A percentile compares a stretch with the other conserved stretches of the same genome.
These are phyloP conservation scores for Debaryomyces subglobosus DNA, from an alignment of 1,139 yeast species.

Conservation along the genomic window DNA sequence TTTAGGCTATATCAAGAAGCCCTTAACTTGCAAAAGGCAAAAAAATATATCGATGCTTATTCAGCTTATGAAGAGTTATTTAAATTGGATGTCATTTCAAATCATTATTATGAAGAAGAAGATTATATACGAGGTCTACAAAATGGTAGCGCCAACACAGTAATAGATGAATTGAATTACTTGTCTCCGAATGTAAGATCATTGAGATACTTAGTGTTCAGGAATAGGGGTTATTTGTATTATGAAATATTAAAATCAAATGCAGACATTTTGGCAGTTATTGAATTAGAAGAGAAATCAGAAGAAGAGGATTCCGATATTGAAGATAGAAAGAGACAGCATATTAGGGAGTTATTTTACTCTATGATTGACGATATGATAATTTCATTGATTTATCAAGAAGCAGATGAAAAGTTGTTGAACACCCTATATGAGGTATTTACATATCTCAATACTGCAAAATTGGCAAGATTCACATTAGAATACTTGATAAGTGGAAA, in stretches of 20 bases:
- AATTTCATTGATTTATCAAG: constrained; percentile 59
- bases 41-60: constrained; percentile 53
- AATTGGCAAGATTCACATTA: constrained; percentile 61
- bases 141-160: constrained; percentile 35
- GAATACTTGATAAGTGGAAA: constrained; percentile 62
- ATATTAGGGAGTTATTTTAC: constrained; percentile 34
- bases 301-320: constrained; percentile 9
- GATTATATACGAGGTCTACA: constrained; percentile 44
- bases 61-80: constrained; percentile 64
- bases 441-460: constrained; percentile 45
- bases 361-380: constrained; percentile 59
- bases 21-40: constrained; percentile 57
- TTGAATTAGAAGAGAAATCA: constrained; percentile 11
- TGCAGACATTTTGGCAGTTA: constrained; percentile 8
- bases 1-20: constrained; percentile 76
- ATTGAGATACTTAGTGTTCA: constrained; percentile 72
- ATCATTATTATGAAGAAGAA: constrained; percentile 49
- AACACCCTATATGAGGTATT: constrained; percentile 53
- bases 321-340: constrained; percentile 13
- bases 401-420: constrained; percentile 60
- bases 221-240: constrained; percentile 79
- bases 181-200: constrained; percentile 73
- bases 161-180: constrained; percentile 46
- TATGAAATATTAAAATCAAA: constrained; percentile 45
- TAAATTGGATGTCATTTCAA: constrained; percentile 64